phyloP scores from a whole-genome alignment of 805 yeast species.

The Blastobotrys peoriensis region DNA sequence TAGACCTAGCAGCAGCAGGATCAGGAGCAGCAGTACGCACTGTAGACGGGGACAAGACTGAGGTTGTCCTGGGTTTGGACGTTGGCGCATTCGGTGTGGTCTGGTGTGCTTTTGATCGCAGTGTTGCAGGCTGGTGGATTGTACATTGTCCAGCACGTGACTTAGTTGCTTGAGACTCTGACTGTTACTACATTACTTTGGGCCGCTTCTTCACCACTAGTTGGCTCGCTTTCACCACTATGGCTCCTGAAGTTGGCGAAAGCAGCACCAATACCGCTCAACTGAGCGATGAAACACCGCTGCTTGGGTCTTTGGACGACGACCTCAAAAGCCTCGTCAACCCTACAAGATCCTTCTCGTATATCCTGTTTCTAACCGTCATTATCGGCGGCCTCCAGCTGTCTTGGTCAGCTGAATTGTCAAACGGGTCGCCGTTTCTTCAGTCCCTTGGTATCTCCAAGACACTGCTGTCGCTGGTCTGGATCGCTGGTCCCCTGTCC shows the following conservation, averaged over 20 bases:
- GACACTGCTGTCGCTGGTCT: conserved; percentile 47
- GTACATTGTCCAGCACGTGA: too few species aligned
- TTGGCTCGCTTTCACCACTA: too few species aligned
- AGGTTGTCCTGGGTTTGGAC: too few species aligned
- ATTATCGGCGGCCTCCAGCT: conserved; percentile 54
- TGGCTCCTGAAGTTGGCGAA: conserved; percentile 22
- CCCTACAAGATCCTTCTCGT: conserved; percentile 40
- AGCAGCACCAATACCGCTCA: neutral
- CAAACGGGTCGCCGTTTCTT: conserved; percentile 56
- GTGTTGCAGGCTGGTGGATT: too few species aligned
- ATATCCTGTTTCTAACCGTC: conserved; percentile 42
- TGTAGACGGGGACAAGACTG: too few species aligned
- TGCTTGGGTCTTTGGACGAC: neutral
- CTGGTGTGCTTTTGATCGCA: neutral
- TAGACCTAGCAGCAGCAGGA: too few species aligned
- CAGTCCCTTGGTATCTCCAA: conserved; percentile 59
- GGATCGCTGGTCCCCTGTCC: conserved; percentile 64
- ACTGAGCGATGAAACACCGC: conserved; percentile 1
- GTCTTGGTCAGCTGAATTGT: conserved; percentile 62
- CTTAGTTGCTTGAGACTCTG: too few species aligned
- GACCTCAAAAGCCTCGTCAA: conserved; percentile 25
- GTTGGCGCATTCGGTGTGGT: too few species aligned
- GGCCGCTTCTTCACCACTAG: too few species aligned
- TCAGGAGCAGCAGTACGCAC: too few species aligned
- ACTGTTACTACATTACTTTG: too few species aligned